These are phyloP conservation scores for Saccharomycopsis malanga DNA, from an alignment of 805 yeast genomes.

Conservation along the genomic window DNA sequence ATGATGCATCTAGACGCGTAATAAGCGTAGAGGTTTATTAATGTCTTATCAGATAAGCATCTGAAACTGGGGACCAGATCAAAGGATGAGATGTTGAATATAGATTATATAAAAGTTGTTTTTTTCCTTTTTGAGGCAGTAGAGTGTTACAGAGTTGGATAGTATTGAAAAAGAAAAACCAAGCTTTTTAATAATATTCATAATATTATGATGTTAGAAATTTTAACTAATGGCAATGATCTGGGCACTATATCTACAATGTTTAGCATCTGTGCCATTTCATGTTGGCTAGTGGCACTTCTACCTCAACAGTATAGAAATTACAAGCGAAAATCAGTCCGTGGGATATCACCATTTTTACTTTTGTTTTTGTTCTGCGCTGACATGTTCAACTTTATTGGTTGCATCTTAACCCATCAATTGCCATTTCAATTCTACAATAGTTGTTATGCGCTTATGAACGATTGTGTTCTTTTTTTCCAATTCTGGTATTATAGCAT, in stretches of 20 bases:
- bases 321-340: slow-evolving; percentile 28
- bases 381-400: slow-evolving; percentile 40
- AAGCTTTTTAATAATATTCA: too few relatives aligned
- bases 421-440: slow-evolving; percentile 72
- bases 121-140: too few relatives aligned
- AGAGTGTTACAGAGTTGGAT: not conserved
- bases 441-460: slow-evolving; percentile 64
- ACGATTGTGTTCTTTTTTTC: slow-evolving; percentile 58
- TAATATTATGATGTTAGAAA: too few relatives aligned
- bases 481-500: slow-evolving; percentile 66
- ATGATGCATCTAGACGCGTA: too few relatives aligned
- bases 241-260: slow-evolving; percentile 4
- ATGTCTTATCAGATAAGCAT: too few relatives aligned
- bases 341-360: slow-evolving; percentile 29
- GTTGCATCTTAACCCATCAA: slow-evolving; percentile 72
- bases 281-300: slow-evolving; percentile 25
- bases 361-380: slow-evolving; percentile 31
- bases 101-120: too few relatives aligned
- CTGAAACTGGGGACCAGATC: too few relatives aligned
- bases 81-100: too few relatives aligned
- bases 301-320: slow-evolving; percentile 32
- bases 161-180: too few relatives aligned
- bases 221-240: not conserved
- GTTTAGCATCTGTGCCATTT: slow-evolving; percentile 7
- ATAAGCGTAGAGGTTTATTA: too few relatives aligned